Percentiles rank a stretch among this genome's conserved stretches.
Evolutionary conservation across 2,329 filamentous ascomycete genomes (phyloP).

Genomic region (Calonectria ilicicola): DNA sequence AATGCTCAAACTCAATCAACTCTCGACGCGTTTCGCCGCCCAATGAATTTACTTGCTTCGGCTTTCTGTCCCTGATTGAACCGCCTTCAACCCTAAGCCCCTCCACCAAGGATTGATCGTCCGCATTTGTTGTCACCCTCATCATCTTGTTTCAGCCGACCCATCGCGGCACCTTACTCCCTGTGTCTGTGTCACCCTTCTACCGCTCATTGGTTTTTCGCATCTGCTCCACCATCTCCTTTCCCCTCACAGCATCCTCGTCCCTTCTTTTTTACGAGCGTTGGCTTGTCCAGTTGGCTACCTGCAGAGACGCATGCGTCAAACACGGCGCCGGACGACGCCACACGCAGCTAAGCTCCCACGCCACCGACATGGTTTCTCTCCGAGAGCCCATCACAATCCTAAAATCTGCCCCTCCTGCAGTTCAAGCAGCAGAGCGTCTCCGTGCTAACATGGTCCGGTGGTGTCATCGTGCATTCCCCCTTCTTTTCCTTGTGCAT

Average conservation of each 20-base stretch:
- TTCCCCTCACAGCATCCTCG: background rate
- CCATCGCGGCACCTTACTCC: background rate
- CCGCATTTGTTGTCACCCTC: conserved; percentile 6
- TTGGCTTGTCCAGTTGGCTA: background rate
- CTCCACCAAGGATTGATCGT: background rate
- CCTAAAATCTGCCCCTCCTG: conserved; percentile 4
- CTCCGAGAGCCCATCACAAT: conserved; percentile 5
- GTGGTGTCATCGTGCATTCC: conserved; percentile 35
- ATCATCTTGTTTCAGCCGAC: background rate
- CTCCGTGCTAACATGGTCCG: conserved; percentile 8
- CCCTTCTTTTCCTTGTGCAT: background rate
- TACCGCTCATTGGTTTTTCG: background rate
- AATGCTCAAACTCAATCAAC: conserved; percentile 20
- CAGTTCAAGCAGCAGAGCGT: background rate
- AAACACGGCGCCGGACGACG: conserved; percentile 12
- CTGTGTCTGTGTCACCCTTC: background rate
- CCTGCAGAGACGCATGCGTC: conserved; percentile 14
- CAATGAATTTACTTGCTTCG: conserved; percentile 11
- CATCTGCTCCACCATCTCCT: background rate
- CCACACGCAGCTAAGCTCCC: conserved; percentile 17
- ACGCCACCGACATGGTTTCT: conserved; percentile 16
- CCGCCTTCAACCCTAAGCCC: conserved; percentile 9
- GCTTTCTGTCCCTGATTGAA: conserved; percentile 11
- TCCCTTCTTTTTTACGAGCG: background rate
- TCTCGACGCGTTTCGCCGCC: conserved; percentile 8